Base-by-base conservation (phyloP, 2,329 filamentous ascomycete genomes). In the Clonostachys chloroleuca region DNA sequence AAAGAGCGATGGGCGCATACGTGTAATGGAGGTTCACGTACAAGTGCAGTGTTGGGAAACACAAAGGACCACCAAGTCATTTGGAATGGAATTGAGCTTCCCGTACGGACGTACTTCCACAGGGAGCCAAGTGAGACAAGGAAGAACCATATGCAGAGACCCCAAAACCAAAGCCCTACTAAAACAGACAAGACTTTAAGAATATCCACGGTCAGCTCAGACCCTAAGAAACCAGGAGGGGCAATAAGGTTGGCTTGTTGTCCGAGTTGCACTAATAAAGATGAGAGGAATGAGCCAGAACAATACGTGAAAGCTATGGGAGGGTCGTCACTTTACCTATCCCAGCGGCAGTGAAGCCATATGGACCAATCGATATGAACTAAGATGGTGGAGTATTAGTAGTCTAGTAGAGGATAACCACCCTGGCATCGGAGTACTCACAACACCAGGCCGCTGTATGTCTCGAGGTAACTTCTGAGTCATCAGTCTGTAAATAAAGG, bases 1-100 rank as follows among this genome's bases (percentile, higher is more conserved):
- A 37, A 34, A 44, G 8, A 6, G 37, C 9, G 2, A 9, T 17
- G 14, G 17, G 34, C 17, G 35, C 3, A 24, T 5, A 18, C 13
- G 17, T 9, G 73, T 66, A 16, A 43, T 42, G 17, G 16, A 20
- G 16, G 34, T 20, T 10, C 24, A 30, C 61, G 44, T 58, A 65
- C 79, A 49, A 90, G 67, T 0, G 86, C 87, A 1, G 87, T 92
- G 55, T 92, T 90, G 3, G 88, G 87, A 57, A 92, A 92, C 6
- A 92, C 77, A 63, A 92, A 92, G 5, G 83, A 88, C 66, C 86
- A 94, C 84, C 88, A 95, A 2, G 84, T 89, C 87, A 94, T 92
- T 16, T 87, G 84, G 58, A 92, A 94, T 5, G 82, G 77, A 70
- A 91, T 81, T 49, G 74, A 78, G 36, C 77, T 75, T 12, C 77